Base-by-base conservation (phyloP, 1,284 basidiomycete genomes). In the Fomitopsis pinicola region DNA sequence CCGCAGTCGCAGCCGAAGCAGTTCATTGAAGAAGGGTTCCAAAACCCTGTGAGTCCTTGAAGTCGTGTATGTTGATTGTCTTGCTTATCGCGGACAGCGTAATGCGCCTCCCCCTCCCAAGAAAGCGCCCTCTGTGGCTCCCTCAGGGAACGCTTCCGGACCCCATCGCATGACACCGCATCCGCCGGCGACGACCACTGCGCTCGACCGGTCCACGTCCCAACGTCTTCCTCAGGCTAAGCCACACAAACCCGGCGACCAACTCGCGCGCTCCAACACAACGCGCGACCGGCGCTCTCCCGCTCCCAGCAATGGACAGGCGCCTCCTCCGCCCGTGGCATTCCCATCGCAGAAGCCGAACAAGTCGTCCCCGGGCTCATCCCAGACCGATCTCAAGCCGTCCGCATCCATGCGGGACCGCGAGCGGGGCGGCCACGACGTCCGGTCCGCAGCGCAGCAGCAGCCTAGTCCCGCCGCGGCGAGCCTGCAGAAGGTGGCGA, bases 171-270 rank as follows among this genome's bases (percentile, higher is more conserved):
- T 87, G 35, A 85, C 87, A 0, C 89, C 89, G 0, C 82, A 86
- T 1, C 87, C 89, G 0, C 84, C 89, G 0, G 78, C 81, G 4
- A 73, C 83, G 5, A 78, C 83, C 0, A 83, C 86, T 15, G 69
- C 83, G 14, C 84, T 93, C 60, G 90, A 92, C 76, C 86, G 90
- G 58, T 89, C 89, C 30, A 87, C 88, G 46, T 91, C 89, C 1
- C 87, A 89, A 68, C 88, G 89, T 42, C 69, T 75, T 8, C 80
- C 84, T 9, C 81, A 85, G 0, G 64, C 79, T 12, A 87, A 88
- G 65, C 69, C 81, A 0, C 69, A 72, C 60, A 83, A 85, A 66
- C 69, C 79, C 35, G 64, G 76, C 22, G 85, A 89, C 10, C 73
- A 76, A 58, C 78, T 90, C 42, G 78, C 79, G 30, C 84, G 89